These are phyloP conservation scores for Eutrema japonicum DNA, from an alignment of 345 rosid species.

Conservation along the genomic window DNA sequence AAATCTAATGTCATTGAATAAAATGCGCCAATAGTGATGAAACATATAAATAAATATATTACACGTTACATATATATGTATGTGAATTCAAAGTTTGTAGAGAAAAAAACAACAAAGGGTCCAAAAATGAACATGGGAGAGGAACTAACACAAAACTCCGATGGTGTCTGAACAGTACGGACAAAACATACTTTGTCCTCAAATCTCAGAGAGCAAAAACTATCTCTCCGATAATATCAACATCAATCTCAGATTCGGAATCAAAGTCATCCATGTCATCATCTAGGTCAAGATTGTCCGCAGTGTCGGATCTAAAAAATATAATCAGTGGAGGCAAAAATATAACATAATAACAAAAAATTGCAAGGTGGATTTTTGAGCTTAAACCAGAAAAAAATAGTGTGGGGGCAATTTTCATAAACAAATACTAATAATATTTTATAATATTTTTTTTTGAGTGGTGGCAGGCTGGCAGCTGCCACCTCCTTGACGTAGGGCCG, in stretches of 20 bases:
- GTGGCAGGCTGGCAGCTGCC: too few species aligned
- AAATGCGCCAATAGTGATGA: background rate
- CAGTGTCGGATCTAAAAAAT: too few species aligned
- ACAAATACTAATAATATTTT: too few species aligned
- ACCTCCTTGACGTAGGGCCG: too few species aligned
- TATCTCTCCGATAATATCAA: constrained; percentile 93
- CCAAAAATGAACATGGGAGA: constrained; percentile 23
- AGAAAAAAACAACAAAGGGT: constrained; percentile 21
- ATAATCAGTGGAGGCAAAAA: too few species aligned
- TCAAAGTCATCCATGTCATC: constrained; percentile 93
- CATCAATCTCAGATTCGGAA: constrained; percentile 83
- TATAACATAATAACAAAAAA: too few species aligned
- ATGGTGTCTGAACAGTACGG: constrained; percentile 29
- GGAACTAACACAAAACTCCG: constrained; percentile 38
- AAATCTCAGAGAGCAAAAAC: constrained; percentile 59
- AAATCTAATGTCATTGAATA: too few species aligned
- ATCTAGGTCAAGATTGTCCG: constrained; percentile 57
- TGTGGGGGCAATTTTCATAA: too few species aligned
- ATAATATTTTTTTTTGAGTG: too few species aligned
- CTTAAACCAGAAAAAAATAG: too few species aligned
- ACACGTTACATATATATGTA: constrained; percentile 26
- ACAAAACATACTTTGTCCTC: constrained; percentile 25
- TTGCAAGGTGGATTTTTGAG: too few species aligned
- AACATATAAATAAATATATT: constrained; percentile 1
- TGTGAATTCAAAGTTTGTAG: constrained; percentile 37